phyloP scores from a whole-genome alignment of 2,329 filamentous ascomycete species.

The Diaporthe citri region DNA sequence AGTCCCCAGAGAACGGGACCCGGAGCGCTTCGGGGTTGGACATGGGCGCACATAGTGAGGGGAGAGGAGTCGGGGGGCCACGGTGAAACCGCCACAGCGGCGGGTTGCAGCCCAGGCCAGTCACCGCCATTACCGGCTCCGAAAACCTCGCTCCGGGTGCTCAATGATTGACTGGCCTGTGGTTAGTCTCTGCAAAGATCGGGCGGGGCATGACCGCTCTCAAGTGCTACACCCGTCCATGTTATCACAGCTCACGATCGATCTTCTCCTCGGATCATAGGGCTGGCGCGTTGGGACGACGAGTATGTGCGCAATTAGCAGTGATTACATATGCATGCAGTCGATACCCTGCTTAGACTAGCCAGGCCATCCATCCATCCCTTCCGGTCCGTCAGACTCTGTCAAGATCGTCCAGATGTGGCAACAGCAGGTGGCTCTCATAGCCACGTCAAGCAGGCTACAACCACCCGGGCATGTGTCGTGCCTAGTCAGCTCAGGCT shows the following conservation, averaged over 20 bases:
- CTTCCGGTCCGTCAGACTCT: background rate
- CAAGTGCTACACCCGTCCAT: background rate
- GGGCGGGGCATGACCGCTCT: background rate
- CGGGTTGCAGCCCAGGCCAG: constrained; percentile 22
- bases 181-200: background rate
- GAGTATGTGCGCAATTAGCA: background rate
- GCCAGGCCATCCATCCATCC: background rate
- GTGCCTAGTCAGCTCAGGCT: background rate
- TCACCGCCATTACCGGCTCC: background rate
- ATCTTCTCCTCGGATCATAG: background rate
- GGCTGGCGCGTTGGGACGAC: background rate
- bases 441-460: background rate
- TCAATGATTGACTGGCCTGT: background rate
- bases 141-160: background rate
- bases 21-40: background rate
- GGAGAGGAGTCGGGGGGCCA: constrained; percentile 1
- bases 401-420: background rate
- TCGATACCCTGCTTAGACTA: background rate
- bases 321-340: background rate
- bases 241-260: background rate
- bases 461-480: background rate
- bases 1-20: background rate
- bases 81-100: constrained; percentile 39
- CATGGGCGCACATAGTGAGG: background rate
- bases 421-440: background rate